These are phyloP conservation scores for Gautieria morchelliformis DNA, from an alignment of 768 basidiomycete species.

Conservation along the genomic window DNA sequence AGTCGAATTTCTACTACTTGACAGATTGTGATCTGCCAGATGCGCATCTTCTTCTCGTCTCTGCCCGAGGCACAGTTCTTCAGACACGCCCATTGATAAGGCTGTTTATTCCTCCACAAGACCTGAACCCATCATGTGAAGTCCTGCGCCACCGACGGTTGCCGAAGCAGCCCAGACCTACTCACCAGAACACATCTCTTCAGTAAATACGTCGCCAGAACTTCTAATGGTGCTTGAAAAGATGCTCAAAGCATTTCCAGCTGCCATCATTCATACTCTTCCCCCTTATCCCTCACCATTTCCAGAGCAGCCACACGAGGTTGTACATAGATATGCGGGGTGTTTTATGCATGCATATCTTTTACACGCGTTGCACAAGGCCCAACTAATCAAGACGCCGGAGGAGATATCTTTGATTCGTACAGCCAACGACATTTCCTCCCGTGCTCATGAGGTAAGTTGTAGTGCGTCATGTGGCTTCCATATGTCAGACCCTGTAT, in stretches of 20 bases:
- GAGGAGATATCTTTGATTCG: slow-evolving; percentile 68
- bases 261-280: slow-evolving; percentile 57
- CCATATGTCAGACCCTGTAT: neutral
- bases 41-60: slow-evolving; percentile 55
- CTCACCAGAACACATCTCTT: slow-evolving; percentile 46
- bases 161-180: slow-evolving; percentile 38
- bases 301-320: slow-evolving; percentile 37
- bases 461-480: neutral
- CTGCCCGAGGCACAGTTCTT: slow-evolving; percentile 40
- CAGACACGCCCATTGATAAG: slow-evolving; percentile 35
- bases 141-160: slow-evolving; percentile 67
- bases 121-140: slow-evolving; percentile 80
- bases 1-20: slow-evolving; percentile 86
- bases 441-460: slow-evolving; percentile 65
- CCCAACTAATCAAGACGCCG: slow-evolving; percentile 69
- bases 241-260: slow-evolving; percentile 38
- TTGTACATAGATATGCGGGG: slow-evolving; percentile 25
- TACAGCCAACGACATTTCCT: slow-evolving; percentile 79
- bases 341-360: slow-evolving; percentile 54
- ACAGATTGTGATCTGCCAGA: slow-evolving; percentile 70
- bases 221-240: slow-evolving; percentile 39
- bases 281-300: slow-evolving; percentile 44
- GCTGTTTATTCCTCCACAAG: slow-evolving; percentile 72
- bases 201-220: slow-evolving; percentile 37
- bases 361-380: slow-evolving; percentile 66